Evolutionary conservation across 192 early-diverging fungal species (phyloP), one percentile per base, ranked within the genome.

Genomic region (Coemansia sp.): DNA sequence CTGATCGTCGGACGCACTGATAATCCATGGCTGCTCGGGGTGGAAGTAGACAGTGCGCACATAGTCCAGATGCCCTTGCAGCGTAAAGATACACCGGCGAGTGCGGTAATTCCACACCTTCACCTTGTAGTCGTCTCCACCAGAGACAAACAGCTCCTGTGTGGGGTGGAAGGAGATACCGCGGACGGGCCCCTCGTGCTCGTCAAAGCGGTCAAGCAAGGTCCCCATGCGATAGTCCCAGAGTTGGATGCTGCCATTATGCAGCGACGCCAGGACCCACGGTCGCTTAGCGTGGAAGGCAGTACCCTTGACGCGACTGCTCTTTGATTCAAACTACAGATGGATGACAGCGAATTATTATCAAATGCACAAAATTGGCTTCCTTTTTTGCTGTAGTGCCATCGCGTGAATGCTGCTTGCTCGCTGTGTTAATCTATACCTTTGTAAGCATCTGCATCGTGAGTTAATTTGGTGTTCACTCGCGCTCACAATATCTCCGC

Each of bases 201-300:
- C 98, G 67, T 99, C 98, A 80, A 98, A 99, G 36, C 95, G 90
- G 63, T 99, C 98, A 29, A 99, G 85, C 62, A 98, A 85, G 3
- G 95, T 96, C 27, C 98, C 98, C 93, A 99, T 97, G 64, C 97
- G 93, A 81, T 98, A 99, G 86, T 99, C 98, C 98, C 98, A 99
- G 60, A 98, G 87, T 83, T 99, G 98, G 50, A 99, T 87, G 56
- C 92, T 93, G 7, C 98, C 98, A 83, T 96, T 99, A 77, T 99
- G 95, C 50, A 99, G 84, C 19, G 95, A 90, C 13, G 96, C 94
- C 41, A 99, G 89, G 68, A 98, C 95, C 98, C 98, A 99, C 10
- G 98, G 95, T 40, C 98, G 91, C 78, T 96, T 98, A 6, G 95
- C 94, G 71, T 98, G 96, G 82, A 98, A 98, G 29, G 92, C 92